Evolutionary conservation across 2,329 filamentous ascomycete species (phyloP), one percentile per base, ranked within the genome.

Genomic region (Phyllosticta citriasiana): DNA sequence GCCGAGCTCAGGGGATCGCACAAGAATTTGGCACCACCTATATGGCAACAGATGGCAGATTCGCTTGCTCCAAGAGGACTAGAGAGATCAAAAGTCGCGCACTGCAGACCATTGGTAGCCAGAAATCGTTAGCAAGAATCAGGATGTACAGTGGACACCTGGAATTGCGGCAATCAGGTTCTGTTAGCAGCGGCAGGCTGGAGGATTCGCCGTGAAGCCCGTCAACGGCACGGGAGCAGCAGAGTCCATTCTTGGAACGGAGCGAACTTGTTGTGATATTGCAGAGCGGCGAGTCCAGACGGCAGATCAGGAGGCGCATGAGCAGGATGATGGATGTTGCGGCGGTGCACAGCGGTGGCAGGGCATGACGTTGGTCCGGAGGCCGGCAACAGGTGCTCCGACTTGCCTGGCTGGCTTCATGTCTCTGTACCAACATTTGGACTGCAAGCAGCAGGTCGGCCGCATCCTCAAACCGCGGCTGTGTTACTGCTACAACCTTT

Each of bases 361-460:
- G 58, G 57, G 52, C 52, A 25, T 60, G 57, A 60, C 57, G 57
- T 60, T 60, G 27, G 35, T 24, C 57, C 57, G 57, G 57, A 59
- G 58, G 58, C 58, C 58, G 58, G 58, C 58, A 53, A 40, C n/a
- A 25, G 26, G 25, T 51, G 52, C 57, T 59, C 57, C 57, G 57
- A 59, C 57, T 40, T 59, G 27, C 6, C 27, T 30, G 26, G 26
- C 26, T 27, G 26, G 4, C 51, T 54, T 40, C 57, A 50, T 33
- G 27, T 51, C 57, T 22, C 52, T 59, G 30, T 59, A 30, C 12
- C 53, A 35, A 35, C 27, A 30, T 4, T 5, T 30, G 27, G 19
- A 50, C 53, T 56, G 16, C 40, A 26, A 26, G 25, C 58, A 19
- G 40, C 22, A 30, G 58, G 27, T 53, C 19, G 14, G 16, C 14